Conservation (phyloP, 345 rosid genomes). For the Gynandropsis gynandra region DNA sequence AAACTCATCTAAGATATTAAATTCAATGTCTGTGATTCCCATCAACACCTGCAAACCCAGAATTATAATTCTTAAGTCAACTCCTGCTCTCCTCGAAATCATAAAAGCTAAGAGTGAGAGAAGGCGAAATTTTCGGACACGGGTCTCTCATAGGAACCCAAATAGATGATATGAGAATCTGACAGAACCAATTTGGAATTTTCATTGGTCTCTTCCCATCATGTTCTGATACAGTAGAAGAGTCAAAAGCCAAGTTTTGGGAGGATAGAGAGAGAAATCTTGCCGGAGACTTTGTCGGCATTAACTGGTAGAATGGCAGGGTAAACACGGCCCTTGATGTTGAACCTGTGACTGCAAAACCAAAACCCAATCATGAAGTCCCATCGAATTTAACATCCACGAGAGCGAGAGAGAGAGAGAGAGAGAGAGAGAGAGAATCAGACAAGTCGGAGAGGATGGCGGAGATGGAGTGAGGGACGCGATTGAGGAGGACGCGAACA, state of each 20-base stretch:
- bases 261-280: slow-evolving; percentile 25
- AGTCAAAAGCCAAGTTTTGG: too few relatives aligned
- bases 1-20: slow-evolving; percentile 52
- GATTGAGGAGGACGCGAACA: slow-evolving; percentile 54
- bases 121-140: not conserved
- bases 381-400: not conserved
- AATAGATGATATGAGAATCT: not conserved
- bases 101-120: too few relatives aligned
- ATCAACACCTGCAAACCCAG: slow-evolving; percentile 42
- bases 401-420: not conserved
- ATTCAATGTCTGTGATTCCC: slow-evolving; percentile 61
- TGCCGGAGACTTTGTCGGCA: slow-evolving; percentile 48
- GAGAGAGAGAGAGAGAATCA: slow-evolving; percentile 14
- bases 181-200: not conserved
- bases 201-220: slow-evolving; percentile 1
- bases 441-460: slow-evolving; percentile 66
- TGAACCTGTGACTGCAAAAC: slow-evolving; percentile 64
- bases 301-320: slow-evolving; percentile 73
- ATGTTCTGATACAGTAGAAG: not conserved
- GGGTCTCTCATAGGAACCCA: not conserved
- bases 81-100: not conserved
- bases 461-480: slow-evolving; percentile 48
- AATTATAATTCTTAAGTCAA: not conserved
- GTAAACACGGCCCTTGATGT: slow-evolving; percentile 81
- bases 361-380: slow-evolving; percentile 3